Base-by-base conservation (phyloP, 2,329 filamentous ascomycete species). In the Emmonsiellopsis sp. region DNA sequence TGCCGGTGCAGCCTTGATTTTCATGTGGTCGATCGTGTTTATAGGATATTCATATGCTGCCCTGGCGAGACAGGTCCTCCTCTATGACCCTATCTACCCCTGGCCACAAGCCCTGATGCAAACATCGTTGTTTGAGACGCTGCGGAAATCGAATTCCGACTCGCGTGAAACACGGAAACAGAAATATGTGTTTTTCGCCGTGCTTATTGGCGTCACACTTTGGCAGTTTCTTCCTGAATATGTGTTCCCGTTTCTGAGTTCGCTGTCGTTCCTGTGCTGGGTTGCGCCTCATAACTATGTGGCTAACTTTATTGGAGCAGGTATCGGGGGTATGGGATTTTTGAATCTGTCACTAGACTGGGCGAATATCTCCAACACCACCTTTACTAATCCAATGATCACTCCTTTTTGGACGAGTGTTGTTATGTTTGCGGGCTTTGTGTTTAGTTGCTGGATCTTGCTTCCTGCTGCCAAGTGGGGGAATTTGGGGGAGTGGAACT, bases 201-300 rank as follows among this genome's bases (percentile, higher is more conserved):
- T 75, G 0, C 67, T 84, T 0, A 54, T 76, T 0, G 79, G 71
- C 3, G 71, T 82, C 51, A 79, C 75, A 0, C 57, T 81, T 0
- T 84, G 81, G 81, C 80, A 84, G 54, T 83, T 84, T 55, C 65
- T 84, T 0, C 81, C 81, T 0, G 80, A 84, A 61, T 84, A 75
- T 51, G 72, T 77, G 1, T 83, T 83, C 53, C 80, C 80, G 0
- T 78, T 84, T 62, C 69, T 81, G 1, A 78, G 75, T 6, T 83
- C 81, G 0, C 69, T 84, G 6, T 79, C 81, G 2, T 82, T 83
- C 49, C 71, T 84, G 5, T 84, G 81, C 66, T 84, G 81, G 81
- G 79, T 84, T 2, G 80, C 81, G 2, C 80, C 80, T 1, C 71
- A 72, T 13, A 83, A 82, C 58, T 64, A 72, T 2, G 71, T 76